Base-by-base conservation (phyloP, 768 basidiomycete genomes). In the Cytidiella melzeri region DNA sequence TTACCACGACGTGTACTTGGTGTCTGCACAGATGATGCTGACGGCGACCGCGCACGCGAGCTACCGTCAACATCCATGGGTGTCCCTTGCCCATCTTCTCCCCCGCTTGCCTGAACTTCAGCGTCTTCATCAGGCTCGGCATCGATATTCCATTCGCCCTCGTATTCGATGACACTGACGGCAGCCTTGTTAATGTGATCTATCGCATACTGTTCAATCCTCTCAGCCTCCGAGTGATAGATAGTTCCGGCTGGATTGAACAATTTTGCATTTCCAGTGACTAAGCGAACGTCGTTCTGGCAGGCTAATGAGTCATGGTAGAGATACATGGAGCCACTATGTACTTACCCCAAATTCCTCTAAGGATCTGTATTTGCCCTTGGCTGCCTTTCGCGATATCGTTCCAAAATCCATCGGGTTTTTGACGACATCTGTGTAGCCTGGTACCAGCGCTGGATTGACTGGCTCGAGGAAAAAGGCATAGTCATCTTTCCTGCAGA, bases 321-420 rank as follows among this genome's bases (percentile, higher is more conserved):
- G 5, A 12, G 5, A 42, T 43, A 25, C 24, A n/a, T 47, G 26
- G 38, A 1, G 36, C 9, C 24, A 24, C 9, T 26, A 50, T 21
- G 20, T 19, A 42, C 83, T 50, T 59, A 88, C 88, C 6, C 79
- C 72, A 61, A 91, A 91, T 38, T 91, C 87, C 49, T 90, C 87
- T 42, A 91, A 64, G 2, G 84, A 85, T 18, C 83, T 76, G 64
- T 95, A 95, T 53, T 77, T 80, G 4, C 87, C 86, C 59, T 69
- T 77, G 50, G 75, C 75, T 40, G 93, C 85, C 66, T 93, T 95
- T 47, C 72, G 70, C 18, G 82, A 68, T 72, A 98, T 87, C 0
- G 92, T 93, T 0, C 88, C 87, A 48, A 98, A 73, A 60, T 97
- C 93, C 93, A 97, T 98, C 5, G 94, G 92, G 18, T 74, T 73